phyloP scores from a whole-genome alignment of 768 basidiomycete genomes.

The Phaffia tasmanica region DNA sequence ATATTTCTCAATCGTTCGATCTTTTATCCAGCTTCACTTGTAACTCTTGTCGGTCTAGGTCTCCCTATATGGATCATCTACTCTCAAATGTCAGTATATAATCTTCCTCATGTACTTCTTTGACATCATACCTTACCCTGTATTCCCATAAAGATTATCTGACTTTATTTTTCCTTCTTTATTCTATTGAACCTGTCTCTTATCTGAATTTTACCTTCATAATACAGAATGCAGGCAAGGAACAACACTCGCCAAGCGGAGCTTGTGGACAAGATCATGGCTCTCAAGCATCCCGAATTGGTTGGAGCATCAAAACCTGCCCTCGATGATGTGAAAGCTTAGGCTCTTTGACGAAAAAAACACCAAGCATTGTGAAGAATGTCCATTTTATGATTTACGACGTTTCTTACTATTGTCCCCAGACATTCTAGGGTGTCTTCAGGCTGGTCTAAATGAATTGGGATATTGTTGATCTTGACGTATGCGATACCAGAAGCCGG shows the following conservation, averaged over 20 bases:
- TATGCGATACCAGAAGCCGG: no score
- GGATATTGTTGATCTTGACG: no score
- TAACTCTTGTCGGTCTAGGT: constrained; percentile 5
- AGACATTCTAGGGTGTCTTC: no score
- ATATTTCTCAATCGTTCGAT: no score
- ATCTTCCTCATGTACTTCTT: no score
- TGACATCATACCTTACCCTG: no score
- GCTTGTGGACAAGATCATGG: not conserved
- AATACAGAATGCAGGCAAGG: not conserved
- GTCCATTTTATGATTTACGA: no score
- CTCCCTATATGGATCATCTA: constrained; percentile 13
- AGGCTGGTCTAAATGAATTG: no score
- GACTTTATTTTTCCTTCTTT: not conserved
- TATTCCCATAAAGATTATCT: not conserved
- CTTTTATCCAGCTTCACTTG: not conserved
- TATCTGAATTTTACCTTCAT: not conserved
- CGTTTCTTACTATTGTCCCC: no score
- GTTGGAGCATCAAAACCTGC: no score
- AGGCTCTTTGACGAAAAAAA: not conserved
- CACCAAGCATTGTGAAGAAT: not conserved
- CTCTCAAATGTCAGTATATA: not conserved
- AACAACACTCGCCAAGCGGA: constrained; percentile 5
- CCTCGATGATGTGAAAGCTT: no score
- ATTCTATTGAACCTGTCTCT: not conserved
- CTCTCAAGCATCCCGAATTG: no score